Base-by-base conservation (phyloP, 208 protist species). In the Crithidia expoeki region DNA sequence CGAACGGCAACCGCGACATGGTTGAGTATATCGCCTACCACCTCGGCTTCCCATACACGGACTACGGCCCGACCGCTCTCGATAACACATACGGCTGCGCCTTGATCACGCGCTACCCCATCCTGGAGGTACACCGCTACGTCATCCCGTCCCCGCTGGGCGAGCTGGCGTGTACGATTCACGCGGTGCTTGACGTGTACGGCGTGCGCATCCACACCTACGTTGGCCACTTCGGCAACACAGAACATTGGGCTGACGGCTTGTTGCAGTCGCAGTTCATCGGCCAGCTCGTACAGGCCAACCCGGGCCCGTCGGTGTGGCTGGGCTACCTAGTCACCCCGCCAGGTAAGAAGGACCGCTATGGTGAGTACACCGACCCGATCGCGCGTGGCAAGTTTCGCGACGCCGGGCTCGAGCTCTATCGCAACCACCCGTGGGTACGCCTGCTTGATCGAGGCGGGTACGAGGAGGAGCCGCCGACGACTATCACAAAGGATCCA, bases 21-120 rank as follows among this genome's bases (percentile, higher is more conserved):
- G 80, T 83, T n/a, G 84, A 94, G 52, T 91, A 92, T 49, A 51
- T 94, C 21, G 78, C 84, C 19, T 94, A 94, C 76, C 74, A 86
- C 72, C 69, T 90, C 2, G 89, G 89, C 46, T 94, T 84, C 64
- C 72, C 56, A 21, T 92, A 92, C 69, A 92, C 84, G 7, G 84
- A 91, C 77, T 92, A 92, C 78, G 89, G 85, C 33, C 86, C 86
- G 0, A 92, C 89, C 0, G 74, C 71, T 10, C 71, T 94, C 16
- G 89, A 94, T 77, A 90, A 90, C 76, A 94, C 86, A 1, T 92
- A 88, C 76, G 89, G 89, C 47, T 94, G 89, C 74, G 85, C 84
- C 6, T 49, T 94, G 27, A 80, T 92, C 60, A 91, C 89, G 10
- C 84, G 85, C 71, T 94, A 92, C 57, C 89, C 89, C 0, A 90